A percentile compares a stretch with the other conserved stretches of the same genome.
These are phyloP conservation scores for Termitomyces heimii DNA, from an alignment of 768 basidiomycete species.

Conservation along the genomic window DNA sequence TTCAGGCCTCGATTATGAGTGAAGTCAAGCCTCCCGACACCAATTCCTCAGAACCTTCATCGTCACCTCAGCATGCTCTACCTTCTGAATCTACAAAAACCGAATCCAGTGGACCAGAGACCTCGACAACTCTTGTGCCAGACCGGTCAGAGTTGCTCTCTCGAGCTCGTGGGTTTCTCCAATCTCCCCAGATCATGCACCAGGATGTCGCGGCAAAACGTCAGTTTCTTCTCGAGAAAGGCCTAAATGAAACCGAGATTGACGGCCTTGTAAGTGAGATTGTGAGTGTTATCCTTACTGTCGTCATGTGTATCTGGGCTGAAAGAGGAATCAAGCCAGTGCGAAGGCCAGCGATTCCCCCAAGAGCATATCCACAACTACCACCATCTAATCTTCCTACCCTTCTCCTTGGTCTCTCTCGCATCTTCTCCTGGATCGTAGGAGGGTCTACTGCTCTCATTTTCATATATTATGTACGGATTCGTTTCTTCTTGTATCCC, in stretches of 20 bases:
- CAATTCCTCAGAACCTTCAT: neutral
- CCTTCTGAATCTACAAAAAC: neutral
- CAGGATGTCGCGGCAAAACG: slow-evolving; percentile 55
- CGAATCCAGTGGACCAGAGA: neutral
- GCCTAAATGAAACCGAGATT: slow-evolving; percentile 56
- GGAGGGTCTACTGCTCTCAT: slow-evolving; percentile 56
- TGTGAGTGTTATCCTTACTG: slow-evolving; percentile 31
- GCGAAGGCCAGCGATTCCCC: slow-evolving; percentile 51
- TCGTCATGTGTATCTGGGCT: neutral
- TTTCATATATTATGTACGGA: slow-evolving; percentile 62
- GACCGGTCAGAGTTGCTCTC: slow-evolving; percentile 39
- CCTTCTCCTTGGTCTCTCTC: slow-evolving; percentile 54
- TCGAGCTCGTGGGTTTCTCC: slow-evolving; percentile 59
- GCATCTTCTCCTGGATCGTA: slow-evolving; percentile 61
- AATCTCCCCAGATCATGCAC: slow-evolving; percentile 55
- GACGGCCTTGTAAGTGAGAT: slow-evolving; percentile 48
- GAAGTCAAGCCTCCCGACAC: slow-evolving; percentile 1
- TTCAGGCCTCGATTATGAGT: neutral
- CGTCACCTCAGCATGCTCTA: neutral
- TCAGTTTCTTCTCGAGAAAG: slow-evolving; percentile 65
- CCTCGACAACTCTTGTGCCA: neutral
- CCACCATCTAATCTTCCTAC: slow-evolving; percentile 66
- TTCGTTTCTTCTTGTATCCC: neutral
- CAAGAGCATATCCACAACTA: slow-evolving; percentile 66
- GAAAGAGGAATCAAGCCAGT: slow-evolving; percentile 17